Evolutionary conservation across 257 asterid genomes (phyloP).

Genomic region (Mitragyna speciosa): DNA sequence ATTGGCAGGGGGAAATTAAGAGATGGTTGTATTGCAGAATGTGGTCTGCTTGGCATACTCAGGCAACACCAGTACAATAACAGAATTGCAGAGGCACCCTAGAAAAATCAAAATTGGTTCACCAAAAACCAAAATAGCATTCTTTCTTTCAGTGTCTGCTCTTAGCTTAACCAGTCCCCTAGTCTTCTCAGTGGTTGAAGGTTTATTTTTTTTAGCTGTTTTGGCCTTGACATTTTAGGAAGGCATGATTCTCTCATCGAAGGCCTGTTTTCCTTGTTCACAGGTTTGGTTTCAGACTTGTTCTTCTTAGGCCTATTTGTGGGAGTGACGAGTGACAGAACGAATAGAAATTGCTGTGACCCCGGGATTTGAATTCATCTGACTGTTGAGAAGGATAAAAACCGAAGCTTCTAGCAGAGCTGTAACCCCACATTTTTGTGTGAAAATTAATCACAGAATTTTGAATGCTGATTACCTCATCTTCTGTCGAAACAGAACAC

Average conservation of each 20-base stretch:
- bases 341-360: conserved; percentile 44
- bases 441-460: not conserved
- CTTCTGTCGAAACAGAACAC: not conserved
- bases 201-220: conserved; percentile 16
- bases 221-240: conserved; percentile 8
- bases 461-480: not conserved
- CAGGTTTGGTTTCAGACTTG: conserved; percentile 4
- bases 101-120: conserved; percentile 32
- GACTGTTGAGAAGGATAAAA: conserved; percentile 9
- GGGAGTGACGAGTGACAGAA: conserved; percentile 23
- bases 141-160: conserved; percentile 18
- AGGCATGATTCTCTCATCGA: not conserved
- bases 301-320: conserved; percentile 10
- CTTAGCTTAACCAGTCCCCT: conserved; percentile 12
- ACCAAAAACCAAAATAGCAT: conserved; percentile 22
- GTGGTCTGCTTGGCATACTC: conserved; percentile 44
- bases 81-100: conserved; percentile 40
- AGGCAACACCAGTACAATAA: conserved; percentile 41
- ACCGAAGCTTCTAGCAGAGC: not conserved
- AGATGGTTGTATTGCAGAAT: conserved; percentile 37
- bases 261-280: conserved; percentile 15
- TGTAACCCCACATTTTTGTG: not conserved
- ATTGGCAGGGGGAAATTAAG: conserved; percentile 44
- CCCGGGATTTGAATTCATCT: conserved; percentile 23
- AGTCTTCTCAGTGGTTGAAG: conserved; percentile 24